Base-by-base conservation (phyloP, 805 yeast genomes). In the Kodamaea kaohsiungensis region DNA sequence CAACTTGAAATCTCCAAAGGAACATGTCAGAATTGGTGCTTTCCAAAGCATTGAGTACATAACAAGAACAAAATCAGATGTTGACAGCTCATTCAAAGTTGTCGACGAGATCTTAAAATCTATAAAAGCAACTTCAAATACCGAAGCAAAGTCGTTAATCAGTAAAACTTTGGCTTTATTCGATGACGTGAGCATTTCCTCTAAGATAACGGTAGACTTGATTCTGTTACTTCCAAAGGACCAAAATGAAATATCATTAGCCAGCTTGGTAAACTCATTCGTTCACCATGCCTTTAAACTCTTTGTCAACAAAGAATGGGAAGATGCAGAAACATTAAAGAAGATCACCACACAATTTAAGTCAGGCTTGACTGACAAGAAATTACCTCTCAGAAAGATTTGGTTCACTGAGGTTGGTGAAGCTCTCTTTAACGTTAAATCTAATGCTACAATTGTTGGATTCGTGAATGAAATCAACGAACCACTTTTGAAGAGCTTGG, bases 1-100 rank as follows among this genome's bases (percentile, higher is more conserved):
- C 1, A 78, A 83, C 7, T 72, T 89, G 55, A 87, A 89, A 59
- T 85, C 95, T 9, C 73, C 91, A 1, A 92, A 91, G 62, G 89
- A 82, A 19, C 49, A 64, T n/a, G 85, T 88, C 1, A 81, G 93
- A 57, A 56, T 58, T 8, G 79, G 80, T 16, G 77, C 89, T 1
- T 64, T 70, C 9, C 58, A 72, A 8, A 65, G 80, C 1, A 65
- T 75, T 46, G 48, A 53, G n/a, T 46, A 54, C 7, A 56, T 73
- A 48, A 45, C 70, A 25, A 53, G 58, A 27, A 49, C 62, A 38
- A 30, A 46, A 58, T 66, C 40, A 43, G 59, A 53, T 55, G 56
- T 7, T 9, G 52, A 2, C 43, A 60, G 12, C 53, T 61, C 19
- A 53, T 49, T 4, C 65, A 71, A 64, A 18, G 63, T 85, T 16